A percentile compares a stretch with the other conserved stretches of the same genome.
Evolutionary conservation across 2,329 filamentous ascomycete genomes (phyloP).

Genomic region (Exophiala calicioides): DNA sequence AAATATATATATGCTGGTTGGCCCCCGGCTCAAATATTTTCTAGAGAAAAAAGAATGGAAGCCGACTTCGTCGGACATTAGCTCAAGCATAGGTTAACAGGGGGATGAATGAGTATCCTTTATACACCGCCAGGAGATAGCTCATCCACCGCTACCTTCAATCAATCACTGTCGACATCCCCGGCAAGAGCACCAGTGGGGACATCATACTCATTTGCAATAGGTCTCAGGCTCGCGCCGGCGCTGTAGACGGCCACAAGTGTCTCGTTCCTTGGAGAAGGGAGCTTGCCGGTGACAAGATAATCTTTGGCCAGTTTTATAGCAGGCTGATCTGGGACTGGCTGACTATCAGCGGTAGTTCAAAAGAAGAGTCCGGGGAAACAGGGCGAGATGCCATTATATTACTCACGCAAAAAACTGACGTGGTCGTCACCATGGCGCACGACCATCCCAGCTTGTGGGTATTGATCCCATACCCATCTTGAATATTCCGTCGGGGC

Average conservation of each 20-base stretch:
- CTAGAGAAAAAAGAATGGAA: no score
- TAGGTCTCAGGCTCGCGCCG: neutral
- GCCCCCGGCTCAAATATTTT: no score
- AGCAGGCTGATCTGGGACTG: slow-evolving; percentile 4
- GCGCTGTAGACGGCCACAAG: slow-evolving; percentile 4
- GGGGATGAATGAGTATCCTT: no score
- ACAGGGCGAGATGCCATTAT: neutral
- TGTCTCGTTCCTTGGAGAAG: neutral
- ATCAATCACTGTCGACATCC: slow-evolving; percentile 8
- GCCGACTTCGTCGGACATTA: no score
- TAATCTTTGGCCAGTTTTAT: slow-evolving; percentile 1
- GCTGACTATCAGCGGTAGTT: no score
- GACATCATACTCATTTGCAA: slow-evolving; percentile 8
- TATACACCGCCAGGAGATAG: no score
- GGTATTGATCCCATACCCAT: neutral
- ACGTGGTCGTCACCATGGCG: slow-evolving; percentile 13
- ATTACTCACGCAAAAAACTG: slow-evolving; percentile 3
- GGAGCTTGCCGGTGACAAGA: slow-evolving; percentile 6
- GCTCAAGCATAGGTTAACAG: no score
- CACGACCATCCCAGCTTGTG: slow-evolving; percentile 1
- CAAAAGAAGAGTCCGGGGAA: neutral
- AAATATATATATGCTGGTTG: no score
- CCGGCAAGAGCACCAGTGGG: slow-evolving; percentile 4
- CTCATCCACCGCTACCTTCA: no score
- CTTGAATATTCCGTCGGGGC: slow-evolving; percentile 8